Evolutionary conservation across 2,329 filamentous ascomycete species (phyloP).

Genomic region (Venturia asperata): DNA sequence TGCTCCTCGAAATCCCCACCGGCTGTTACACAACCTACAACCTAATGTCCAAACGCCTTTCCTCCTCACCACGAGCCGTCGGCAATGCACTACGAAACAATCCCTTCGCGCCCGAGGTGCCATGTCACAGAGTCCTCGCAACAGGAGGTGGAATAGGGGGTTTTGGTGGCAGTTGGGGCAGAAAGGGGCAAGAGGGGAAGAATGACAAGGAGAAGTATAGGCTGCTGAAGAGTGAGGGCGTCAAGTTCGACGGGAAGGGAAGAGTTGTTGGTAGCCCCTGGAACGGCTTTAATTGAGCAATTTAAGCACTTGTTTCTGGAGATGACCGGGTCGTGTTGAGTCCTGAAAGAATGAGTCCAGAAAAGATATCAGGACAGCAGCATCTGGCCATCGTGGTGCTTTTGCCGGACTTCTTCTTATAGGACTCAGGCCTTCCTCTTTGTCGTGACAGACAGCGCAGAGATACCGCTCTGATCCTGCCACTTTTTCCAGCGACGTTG

Average conservation of each 20-base stretch:
- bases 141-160: slow-evolving; percentile 39
- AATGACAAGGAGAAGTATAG: slow-evolving; percentile 37
- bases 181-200: slow-evolving; percentile 32
- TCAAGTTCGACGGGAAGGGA: slow-evolving; percentile 38
- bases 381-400: no score
- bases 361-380: no score
- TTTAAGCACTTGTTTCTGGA: no score
- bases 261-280: slow-evolving; percentile 20
- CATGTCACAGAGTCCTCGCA: slow-evolving; percentile 36
- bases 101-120: slow-evolving; percentile 34
- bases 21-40: slow-evolving; percentile 34
- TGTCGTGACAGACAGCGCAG: no score
- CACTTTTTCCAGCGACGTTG: no score
- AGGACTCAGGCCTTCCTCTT: no score
- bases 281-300: neutral
- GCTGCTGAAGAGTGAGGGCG: slow-evolving; percentile 38
- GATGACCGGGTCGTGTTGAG: no score
- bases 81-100: slow-evolving; percentile 34
- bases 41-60: slow-evolving; percentile 30
- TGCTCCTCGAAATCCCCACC: slow-evolving; percentile 31
- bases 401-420: no score
- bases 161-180: slow-evolving; percentile 44
- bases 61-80: slow-evolving; percentile 30
- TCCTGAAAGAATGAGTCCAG: no score
- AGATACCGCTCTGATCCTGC: no score